phyloP scores from a whole-genome alignment of 768 basidiomycete genomes.

The Coprinopsis cinerea region DNA sequence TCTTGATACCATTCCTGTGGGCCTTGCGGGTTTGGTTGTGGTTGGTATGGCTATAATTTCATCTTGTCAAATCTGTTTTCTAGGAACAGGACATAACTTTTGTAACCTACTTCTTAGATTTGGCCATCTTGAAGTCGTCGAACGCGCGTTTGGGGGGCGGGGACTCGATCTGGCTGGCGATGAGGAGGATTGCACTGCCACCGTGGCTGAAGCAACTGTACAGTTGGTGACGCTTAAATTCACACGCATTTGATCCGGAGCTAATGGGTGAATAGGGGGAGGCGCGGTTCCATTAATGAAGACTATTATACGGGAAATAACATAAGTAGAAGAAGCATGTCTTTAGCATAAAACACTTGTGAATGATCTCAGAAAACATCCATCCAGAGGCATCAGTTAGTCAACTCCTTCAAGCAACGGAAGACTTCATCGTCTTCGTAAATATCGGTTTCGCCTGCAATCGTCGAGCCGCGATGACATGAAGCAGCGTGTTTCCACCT shows the following conservation, averaged over 20 bases:
- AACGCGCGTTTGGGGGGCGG: slow-evolving; percentile 18
- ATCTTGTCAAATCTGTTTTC: slow-evolving; percentile 8
- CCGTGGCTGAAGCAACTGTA: slow-evolving; percentile 38
- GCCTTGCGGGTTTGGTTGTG: slow-evolving; percentile 98
- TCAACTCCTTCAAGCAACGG: not conserved
- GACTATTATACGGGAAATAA: no score
- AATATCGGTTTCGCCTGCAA: not conserved
- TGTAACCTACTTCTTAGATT: slow-evolving; percentile 87
- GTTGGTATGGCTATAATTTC: slow-evolving; percentile 70
- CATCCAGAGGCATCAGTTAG: no score
- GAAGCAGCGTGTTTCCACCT: slow-evolving; percentile 84
- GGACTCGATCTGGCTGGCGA: slow-evolving; percentile 12
- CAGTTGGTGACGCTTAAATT: slow-evolving; percentile 21
- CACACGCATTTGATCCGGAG: no score
- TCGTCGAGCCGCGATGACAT: slow-evolving; percentile 55
- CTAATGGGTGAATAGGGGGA: no score
- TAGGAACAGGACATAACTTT: not conserved
- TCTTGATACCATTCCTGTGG: slow-evolving; percentile 96
- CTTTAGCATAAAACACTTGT: no score
- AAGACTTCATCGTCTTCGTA: slow-evolving; percentile 8
- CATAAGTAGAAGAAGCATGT: no score
- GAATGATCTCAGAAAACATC: no score
- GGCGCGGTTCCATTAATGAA: no score
- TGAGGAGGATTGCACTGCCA: slow-evolving; percentile 30
- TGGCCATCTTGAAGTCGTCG: slow-evolving; percentile 67